Conservation (phyloP, 139 green algal species). For the Chlamydomonas schloesseri region DNA sequence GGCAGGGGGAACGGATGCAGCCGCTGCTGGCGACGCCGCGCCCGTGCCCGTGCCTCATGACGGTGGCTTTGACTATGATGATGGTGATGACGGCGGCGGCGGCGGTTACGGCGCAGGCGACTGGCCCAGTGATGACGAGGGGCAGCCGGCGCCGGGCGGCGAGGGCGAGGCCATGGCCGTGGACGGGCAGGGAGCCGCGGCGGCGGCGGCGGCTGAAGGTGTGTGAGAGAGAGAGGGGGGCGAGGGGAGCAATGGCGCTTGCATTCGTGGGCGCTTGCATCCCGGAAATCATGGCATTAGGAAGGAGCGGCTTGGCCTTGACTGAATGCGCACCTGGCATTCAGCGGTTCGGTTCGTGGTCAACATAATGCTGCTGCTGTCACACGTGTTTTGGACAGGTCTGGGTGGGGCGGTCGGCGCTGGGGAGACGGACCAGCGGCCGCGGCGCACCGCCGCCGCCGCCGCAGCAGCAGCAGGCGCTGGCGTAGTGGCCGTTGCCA, state of each 20-base stretch:
- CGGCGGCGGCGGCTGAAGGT: not conserved
- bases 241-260: no score
- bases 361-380: no score
- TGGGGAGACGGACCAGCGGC: no score
- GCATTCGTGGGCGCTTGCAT: no score
- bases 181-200: not conserved
- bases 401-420: no score
- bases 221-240: not conserved
- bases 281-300: no score
- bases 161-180: conserved; percentile 21
- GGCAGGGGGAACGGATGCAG: not conserved
- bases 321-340: no score
- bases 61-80: not conserved
- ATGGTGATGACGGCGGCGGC: conserved; percentile 20
- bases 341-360: no score
- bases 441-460: not conserved
- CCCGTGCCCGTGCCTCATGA: no score
- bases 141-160: not conserved
- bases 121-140: conserved; percentile 30
- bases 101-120: conserved; percentile 1
- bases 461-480: not conserved
- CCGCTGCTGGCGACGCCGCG: not conserved
- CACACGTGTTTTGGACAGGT: no score
- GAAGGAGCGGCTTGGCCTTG: no score
- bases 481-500: not conserved